Evolutionary conservation across 164 flowering plant species (phyloP).

Genomic region (Vitis rotundifolia): DNA sequence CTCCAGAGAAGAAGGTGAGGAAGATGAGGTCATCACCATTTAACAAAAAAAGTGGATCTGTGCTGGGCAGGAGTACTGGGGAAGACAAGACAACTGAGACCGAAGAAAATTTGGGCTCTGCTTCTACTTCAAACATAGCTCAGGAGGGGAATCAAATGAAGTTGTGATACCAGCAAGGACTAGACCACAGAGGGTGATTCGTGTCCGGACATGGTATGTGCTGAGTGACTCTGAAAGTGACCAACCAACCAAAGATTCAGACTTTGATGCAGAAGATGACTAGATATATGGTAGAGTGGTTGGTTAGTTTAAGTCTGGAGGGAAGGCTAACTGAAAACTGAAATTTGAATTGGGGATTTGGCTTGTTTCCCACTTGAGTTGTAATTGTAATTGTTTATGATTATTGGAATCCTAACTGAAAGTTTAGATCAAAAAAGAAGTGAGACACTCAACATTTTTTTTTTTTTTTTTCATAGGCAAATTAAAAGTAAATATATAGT

Average conservation of each 20-base stretch:
- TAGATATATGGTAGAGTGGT: no score
- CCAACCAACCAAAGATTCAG: slow-evolving; percentile 47
- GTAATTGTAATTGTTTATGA: no score
- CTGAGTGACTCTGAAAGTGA: slow-evolving; percentile 78
- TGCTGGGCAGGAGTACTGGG: slow-evolving; percentile 39
- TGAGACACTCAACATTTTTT: no score
- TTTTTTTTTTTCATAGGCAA: no score
- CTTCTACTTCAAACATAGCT: slow-evolving; percentile 18
- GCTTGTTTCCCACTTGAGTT: no score
- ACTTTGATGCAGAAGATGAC: slow-evolving; percentile 36
- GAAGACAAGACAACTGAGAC: slow-evolving; percentile 21
- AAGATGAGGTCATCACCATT: slow-evolving; percentile 87
- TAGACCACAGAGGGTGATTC: slow-evolving; percentile 60
- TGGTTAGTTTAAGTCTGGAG: no score
- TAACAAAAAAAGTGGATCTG: slow-evolving; percentile 87
- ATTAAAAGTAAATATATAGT: no score
- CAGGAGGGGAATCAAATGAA: slow-evolving; percentile 21
- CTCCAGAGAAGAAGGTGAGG: slow-evolving; percentile 85
- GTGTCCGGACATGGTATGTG: slow-evolving; percentile 43
- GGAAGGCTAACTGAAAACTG: no score
- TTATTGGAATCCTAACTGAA: no score
- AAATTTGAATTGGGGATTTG: no score
- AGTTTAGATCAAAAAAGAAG: no score
- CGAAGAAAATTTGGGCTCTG: slow-evolving; percentile 24
- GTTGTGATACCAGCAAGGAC: slow-evolving; percentile 29